phyloP scores from a whole-genome alignment of 139 green algal genomes.

The Limnomonas spitsbergensis region DNA sequence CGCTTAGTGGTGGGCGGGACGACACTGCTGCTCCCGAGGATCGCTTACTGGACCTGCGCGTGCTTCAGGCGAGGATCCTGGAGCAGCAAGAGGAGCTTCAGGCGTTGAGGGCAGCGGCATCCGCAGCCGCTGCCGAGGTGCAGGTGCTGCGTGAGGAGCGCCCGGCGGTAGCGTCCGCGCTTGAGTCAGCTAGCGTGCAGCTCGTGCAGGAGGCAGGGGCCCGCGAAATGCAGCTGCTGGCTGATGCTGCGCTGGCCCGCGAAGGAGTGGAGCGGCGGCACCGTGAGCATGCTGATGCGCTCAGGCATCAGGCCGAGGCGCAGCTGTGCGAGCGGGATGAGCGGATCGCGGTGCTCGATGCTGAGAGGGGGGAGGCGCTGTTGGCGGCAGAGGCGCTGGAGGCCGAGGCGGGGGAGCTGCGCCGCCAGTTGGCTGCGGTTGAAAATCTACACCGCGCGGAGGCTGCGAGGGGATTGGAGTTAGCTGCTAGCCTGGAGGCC shows the following conservation, averaged over 20 bases:
- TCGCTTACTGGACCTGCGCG: neutral
- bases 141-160: neutral
- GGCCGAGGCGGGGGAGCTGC: neutral
- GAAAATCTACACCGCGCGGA: neutral
- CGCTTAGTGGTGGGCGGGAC: too few relatives aligned
- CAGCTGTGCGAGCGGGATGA: constrained; percentile 11
- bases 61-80: constrained; percentile 3
- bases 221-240: neutral
- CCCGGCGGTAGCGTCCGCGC: constrained; percentile 26
- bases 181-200: constrained; percentile 27
- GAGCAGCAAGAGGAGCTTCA: constrained; percentile 9
- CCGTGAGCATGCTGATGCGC: neutral
- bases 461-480: neutral
- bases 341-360: neutral
- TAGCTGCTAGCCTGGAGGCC: neutral
- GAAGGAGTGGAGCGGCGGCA: neutral
- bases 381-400: constrained; percentile 7
- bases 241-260: neutral
- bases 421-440: constrained; percentile 1
- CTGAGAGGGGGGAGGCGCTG: constrained; percentile 29
- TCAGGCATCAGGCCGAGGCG: constrained; percentile 12
- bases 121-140: neutral
- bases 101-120: neutral
- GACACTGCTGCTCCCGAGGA: too few relatives aligned
- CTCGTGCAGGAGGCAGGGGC: neutral